Conservation (phyloP, 129 eudicot species). For the Arctium minus region DNA sequence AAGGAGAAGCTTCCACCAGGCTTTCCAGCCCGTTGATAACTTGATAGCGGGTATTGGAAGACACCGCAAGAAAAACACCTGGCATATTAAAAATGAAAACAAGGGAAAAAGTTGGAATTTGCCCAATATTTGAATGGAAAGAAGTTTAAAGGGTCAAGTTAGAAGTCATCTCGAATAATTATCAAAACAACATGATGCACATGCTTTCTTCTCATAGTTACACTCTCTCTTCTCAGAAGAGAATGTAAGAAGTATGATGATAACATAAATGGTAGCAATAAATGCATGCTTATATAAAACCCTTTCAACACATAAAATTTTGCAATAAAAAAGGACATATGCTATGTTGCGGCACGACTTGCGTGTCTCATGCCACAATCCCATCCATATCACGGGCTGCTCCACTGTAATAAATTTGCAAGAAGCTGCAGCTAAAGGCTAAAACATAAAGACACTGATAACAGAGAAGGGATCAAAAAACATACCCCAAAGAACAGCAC, state of each 20-base stretch:
- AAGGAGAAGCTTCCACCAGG: constrained; percentile 70
- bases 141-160: not conserved
- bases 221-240: too few relatives aligned
- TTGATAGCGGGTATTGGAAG: constrained; percentile 93
- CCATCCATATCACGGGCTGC: not conserved
- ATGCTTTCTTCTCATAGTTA: not conserved
- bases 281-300: not conserved
- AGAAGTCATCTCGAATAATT: not conserved
- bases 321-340: too few relatives aligned
- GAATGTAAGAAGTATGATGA: not conserved
- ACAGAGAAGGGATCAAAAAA: not conserved
- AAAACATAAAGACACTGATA: not conserved
- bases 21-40: constrained; percentile 80
- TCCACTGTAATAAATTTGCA: not conserved
- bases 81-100: constrained; percentile 1
- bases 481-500: constrained; percentile 98
- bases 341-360: too few relatives aligned
- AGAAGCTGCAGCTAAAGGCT: not conserved
- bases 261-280: not conserved
- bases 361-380: not conserved
- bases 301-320: not conserved
- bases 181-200: not conserved
- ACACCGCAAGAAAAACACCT: constrained; percentile 92
- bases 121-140: not conserved
- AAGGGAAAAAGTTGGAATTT: not conserved